These are phyloP conservation scores for Pinus tabuliformis DNA, from an alignment of 75 land plant species.

Conservation along the genomic window DNA sequence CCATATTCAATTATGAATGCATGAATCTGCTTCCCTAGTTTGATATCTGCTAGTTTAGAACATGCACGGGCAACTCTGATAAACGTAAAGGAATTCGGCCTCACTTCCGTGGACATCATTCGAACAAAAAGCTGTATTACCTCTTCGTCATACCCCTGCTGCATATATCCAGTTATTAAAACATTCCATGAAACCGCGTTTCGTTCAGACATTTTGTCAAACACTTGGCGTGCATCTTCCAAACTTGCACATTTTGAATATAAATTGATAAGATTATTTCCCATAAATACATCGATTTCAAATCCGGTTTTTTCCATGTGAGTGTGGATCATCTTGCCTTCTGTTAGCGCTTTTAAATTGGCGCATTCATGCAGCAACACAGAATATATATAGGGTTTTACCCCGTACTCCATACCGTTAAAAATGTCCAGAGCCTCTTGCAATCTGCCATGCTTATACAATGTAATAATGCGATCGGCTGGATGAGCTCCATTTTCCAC, in stretches of 20 bases:
- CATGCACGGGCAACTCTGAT: neutral
- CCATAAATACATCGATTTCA: slow-evolving; percentile 16
- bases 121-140: neutral
- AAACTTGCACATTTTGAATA: slow-evolving; percentile 48
- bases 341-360: no score
- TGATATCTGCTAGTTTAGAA: neutral
- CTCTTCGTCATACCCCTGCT: slow-evolving; percentile 25
- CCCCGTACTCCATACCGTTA: no score
- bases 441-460: no score
- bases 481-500: no score
- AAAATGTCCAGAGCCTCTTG: no score
- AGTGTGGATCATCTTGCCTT: no score
- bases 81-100: neutral
- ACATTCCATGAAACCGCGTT: slow-evolving; percentile 57
- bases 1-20: neutral
- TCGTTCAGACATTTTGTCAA: slow-evolving; percentile 35
- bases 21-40: slow-evolving; percentile 2
- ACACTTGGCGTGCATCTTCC: slow-evolving; percentile 36
- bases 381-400: no score
- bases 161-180: slow-evolving; percentile 59
- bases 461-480: no score
- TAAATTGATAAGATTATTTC: slow-evolving; percentile 52
- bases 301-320: slow-evolving; percentile 14
- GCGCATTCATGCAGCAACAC: no score
- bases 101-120: slow-evolving; percentile 20